Percentiles rank a stretch among this genome's conserved stretches.
phyloP scores from a whole-genome alignment of 106 monocot genomes.

The Platanthera guangdongensis region DNA sequence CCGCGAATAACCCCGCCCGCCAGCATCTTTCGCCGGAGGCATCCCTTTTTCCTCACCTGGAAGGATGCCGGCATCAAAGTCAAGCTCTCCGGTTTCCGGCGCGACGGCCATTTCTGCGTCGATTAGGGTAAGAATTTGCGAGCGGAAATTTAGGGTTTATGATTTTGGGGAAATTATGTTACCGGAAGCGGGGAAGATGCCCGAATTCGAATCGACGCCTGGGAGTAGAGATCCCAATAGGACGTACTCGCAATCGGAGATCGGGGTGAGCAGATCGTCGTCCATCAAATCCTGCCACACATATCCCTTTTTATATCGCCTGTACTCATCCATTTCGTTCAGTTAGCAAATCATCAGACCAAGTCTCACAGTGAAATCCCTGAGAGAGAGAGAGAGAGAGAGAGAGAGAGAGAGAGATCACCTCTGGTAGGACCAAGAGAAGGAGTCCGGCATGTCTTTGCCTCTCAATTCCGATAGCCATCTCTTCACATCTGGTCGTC shows the following conservation, averaged over 20 bases:
- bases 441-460: conserved; percentile 45
- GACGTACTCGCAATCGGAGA: conserved; percentile 64
- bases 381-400: background rate
- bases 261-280: conserved; percentile 61
- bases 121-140: background rate
- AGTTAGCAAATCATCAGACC: background rate
- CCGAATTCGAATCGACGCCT: background rate
- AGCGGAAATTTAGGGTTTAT: background rate
- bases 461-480: conserved; percentile 70
- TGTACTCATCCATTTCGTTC: conserved; percentile 2
- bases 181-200: background rate
- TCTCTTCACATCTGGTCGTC: conserved; percentile 56
- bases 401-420: conserved; percentile 3
- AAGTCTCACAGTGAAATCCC: background rate
- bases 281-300: conserved; percentile 72
- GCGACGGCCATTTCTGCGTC: background rate
- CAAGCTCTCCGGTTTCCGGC: background rate
- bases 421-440: conserved; percentile 77
- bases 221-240: conserved; percentile 44
- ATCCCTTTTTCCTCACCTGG: background rate
- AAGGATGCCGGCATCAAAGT: background rate
- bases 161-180: background rate
- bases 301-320: conserved; percentile 49
- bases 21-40: background rate
- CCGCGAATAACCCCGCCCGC: background rate